A percentile compares a stretch with the other conserved stretches of the same genome.
phyloP scores from a whole-genome alignment of 179 eudicot species.

The Beta lomatogona region DNA sequence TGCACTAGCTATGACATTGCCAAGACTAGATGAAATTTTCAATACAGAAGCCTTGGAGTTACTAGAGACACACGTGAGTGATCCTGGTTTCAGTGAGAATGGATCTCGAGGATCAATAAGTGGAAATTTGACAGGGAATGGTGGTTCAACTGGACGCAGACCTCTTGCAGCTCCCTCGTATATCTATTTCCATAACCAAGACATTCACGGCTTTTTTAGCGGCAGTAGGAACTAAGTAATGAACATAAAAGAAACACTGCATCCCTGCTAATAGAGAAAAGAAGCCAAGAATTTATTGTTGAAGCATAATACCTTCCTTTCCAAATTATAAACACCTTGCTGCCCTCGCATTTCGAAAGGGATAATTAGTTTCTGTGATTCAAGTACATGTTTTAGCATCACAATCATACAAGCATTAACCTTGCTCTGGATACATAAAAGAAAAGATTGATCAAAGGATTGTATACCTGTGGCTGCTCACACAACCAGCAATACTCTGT shows the following conservation, averaged over 20 bases:
- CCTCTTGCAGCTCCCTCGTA: conserved; percentile 71
- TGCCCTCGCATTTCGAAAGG: conserved; percentile 95
- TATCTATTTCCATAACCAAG: conserved; percentile 40
- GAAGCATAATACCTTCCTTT: conserved; percentile 67
- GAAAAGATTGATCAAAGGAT: background rate
- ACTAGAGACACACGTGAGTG: conserved; percentile 32
- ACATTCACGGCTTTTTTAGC: conserved; percentile 39
- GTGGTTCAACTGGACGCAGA: conserved; percentile 51
- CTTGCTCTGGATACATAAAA: background rate
- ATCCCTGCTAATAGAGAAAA: conserved; percentile 21
- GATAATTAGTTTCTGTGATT: conserved; percentile 62
- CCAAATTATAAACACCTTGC: conserved; percentile 89
- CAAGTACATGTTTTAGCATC: conserved; percentile 3
- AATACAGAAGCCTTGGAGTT: conserved; percentile 29
- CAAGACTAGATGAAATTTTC: conserved; percentile 49
- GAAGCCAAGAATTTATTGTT: background rate
- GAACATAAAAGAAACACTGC: conserved; percentile 32
- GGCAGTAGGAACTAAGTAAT: conserved; percentile 45
- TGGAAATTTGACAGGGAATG: conserved; percentile 59
- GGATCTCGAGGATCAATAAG: conserved; percentile 57
- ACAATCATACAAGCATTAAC: background rate
- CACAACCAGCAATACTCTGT: conserved; percentile 86
- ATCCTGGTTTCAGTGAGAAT: conserved; percentile 72
- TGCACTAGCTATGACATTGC: conserved; percentile 67
- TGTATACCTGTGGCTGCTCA: conserved; percentile 70